Conservation (phyloP, 805 yeast genomes). For the Cyberlindnera maclurae region DNA sequence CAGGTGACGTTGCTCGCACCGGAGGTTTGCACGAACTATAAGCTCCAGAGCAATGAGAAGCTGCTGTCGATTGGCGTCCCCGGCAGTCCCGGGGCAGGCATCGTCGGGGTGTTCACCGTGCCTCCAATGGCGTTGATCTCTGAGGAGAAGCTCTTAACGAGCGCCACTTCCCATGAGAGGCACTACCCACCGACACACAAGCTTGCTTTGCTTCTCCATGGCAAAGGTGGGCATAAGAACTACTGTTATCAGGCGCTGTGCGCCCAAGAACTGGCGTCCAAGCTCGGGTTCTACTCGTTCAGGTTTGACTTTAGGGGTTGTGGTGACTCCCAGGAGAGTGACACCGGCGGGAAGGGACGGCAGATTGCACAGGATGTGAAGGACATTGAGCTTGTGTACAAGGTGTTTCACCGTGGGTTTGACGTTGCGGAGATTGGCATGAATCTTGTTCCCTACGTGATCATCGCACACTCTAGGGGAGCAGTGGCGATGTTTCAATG, state of each 20-base stretch:
- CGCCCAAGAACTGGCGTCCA: slow-evolving; percentile 52
- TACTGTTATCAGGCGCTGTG: slow-evolving; percentile 63
- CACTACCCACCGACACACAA: slow-evolving; percentile 35
- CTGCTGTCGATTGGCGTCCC: slow-evolving; percentile 22
- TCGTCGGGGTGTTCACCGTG: slow-evolving; percentile 31
- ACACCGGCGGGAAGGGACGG: slow-evolving; percentile 38
- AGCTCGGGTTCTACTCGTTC: slow-evolving; percentile 55
- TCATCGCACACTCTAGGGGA: slow-evolving; percentile 81
- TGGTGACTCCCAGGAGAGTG: slow-evolving; percentile 59
- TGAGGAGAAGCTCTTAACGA: slow-evolving; percentile 12
- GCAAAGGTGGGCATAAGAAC: slow-evolving; percentile 79
- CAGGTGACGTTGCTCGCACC: slow-evolving; percentile 13
- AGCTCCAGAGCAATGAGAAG: slow-evolving; percentile 19
- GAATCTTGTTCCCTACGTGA: slow-evolving; percentile 42
- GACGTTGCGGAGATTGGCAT: slow-evolving; percentile 26
- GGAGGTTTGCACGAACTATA: slow-evolving; percentile 18
- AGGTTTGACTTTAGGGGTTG: slow-evolving; percentile 84
- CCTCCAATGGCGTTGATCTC: slow-evolving; percentile 24
- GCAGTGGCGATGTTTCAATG: slow-evolving; percentile 68
- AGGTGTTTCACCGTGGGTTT: slow-evolving; percentile 23
- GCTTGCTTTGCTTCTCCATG: slow-evolving; percentile 66
- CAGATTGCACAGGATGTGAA: slow-evolving; percentile 55
- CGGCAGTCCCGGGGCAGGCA: slow-evolving; percentile 20
- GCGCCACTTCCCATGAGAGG: slow-evolving; percentile 6
- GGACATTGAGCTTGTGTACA: slow-evolving; percentile 49